Conservation (phyloP, 768 basidiomycete genomes). For the Cystobasidium onofrii region DNA sequence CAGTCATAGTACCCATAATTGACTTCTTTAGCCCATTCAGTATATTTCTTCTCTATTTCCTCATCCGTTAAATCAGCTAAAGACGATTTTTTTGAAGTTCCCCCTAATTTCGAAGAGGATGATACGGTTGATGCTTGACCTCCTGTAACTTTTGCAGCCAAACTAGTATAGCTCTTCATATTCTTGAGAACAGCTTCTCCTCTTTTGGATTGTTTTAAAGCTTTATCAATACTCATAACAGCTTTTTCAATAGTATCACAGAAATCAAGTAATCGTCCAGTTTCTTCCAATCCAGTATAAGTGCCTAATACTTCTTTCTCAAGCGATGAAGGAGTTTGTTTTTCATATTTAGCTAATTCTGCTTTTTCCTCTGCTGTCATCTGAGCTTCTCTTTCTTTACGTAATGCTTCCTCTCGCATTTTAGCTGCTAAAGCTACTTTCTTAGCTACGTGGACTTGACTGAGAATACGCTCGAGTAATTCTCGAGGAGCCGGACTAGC, state of each 20-base stretch:
- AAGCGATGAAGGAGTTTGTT: neutral
- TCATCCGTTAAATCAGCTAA: slow-evolving; percentile 58
- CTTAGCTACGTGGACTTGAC: slow-evolving; percentile 84
- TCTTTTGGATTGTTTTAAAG: slow-evolving; percentile 80
- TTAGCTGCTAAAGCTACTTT: slow-evolving; percentile 57
- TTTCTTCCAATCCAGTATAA: neutral
- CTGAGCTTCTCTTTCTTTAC: neutral
- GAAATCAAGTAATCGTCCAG: slow-evolving; percentile 8
- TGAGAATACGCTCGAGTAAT: slow-evolving; percentile 78
- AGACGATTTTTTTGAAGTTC: slow-evolving; percentile 42
- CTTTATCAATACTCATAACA: slow-evolving; percentile 74
- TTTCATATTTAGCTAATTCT: neutral
- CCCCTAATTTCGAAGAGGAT: neutral
- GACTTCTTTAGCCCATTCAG: slow-evolving; percentile 71
- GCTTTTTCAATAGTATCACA: slow-evolving; percentile 68
- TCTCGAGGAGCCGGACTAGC: slow-evolving; percentile 85
- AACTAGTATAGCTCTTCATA: slow-evolving; percentile 44
- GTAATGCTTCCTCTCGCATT: slow-evolving; percentile 1
- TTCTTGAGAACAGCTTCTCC: slow-evolving; percentile 72
- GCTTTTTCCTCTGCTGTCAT: neutral
- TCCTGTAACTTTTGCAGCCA: neutral
- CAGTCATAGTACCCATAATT: slow-evolving; percentile 92
- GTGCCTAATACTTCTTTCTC: slow-evolving; percentile 36
- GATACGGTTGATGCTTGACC: neutral
- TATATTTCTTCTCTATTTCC: slow-evolving; percentile 60